phyloP scores from a whole-genome alignment of 306 rosid species.

The Acacia acuminata region DNA sequence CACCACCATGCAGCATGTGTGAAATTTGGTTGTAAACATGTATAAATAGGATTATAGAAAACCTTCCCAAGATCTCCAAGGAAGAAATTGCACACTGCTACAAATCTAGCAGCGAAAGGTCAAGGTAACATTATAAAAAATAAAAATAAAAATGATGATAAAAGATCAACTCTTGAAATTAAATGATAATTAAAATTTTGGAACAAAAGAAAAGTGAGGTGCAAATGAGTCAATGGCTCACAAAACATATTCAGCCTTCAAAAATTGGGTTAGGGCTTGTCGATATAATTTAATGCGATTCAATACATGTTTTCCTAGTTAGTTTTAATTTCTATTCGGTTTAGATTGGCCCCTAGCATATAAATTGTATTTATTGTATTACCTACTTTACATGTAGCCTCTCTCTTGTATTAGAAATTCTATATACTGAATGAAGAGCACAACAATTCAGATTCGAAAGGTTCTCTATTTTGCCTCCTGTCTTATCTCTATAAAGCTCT shows the following conservation, averaged over 20 bases:
- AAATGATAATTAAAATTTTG: not conserved
- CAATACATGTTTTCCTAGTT: not conserved
- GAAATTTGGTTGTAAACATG: not conserved
- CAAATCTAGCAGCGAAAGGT: conserved; percentile 70
- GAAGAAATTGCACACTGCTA: conserved; percentile 88
- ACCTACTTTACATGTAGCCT: not conserved
- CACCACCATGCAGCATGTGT: not conserved
- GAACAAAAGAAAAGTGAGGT: not conserved
- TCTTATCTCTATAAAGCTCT: not conserved
- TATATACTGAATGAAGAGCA: not conserved
- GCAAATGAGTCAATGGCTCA: not conserved
- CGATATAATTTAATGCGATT: not conserved
- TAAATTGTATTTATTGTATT: not conserved
- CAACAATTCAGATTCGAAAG: not conserved
- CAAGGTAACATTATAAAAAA: conserved; percentile 44
- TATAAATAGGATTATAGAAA: conserved; percentile 15
- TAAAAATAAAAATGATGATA: conserved; percentile 2
- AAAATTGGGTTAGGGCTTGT: not conserved
- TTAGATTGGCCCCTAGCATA: not conserved
- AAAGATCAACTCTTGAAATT: conserved; percentile 9
- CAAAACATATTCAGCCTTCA: not conserved
- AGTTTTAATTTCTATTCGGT: not conserved
- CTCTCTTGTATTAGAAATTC: not conserved
- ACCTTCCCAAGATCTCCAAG: conserved; percentile 99
- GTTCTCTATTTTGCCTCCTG: not conserved